Conservation (phyloP, 805 yeast species). For the Teunomyces atbi region DNA sequence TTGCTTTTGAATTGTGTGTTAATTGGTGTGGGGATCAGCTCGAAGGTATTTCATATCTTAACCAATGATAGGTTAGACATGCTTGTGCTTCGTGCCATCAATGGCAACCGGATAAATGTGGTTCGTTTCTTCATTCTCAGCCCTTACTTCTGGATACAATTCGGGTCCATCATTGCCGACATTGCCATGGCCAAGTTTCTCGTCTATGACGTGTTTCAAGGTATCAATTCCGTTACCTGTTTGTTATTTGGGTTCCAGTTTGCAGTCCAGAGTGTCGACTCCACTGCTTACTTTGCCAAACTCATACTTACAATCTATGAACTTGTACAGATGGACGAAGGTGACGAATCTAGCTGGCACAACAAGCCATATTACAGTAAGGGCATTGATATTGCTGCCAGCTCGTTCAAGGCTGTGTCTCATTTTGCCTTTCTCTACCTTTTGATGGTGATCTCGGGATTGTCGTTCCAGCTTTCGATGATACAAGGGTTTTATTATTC, state of each 20-base stretch:
- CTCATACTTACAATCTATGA: slow-evolving; percentile 57
- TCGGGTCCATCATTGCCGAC: slow-evolving; percentile 50
- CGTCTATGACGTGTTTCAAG: slow-evolving; percentile 53
- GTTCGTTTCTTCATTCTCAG: slow-evolving; percentile 35
- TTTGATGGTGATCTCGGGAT: slow-evolving; percentile 29
- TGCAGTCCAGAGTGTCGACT: slow-evolving; percentile 58
- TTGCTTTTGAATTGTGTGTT: slow-evolving; percentile 49
- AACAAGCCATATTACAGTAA: slow-evolving; percentile 59
- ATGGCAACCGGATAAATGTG: slow-evolving; percentile 10
- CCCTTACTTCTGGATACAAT: slow-evolving; percentile 45
- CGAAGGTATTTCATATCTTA: slow-evolving; percentile 78
- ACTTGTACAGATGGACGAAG: slow-evolving; percentile 33
- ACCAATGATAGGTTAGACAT: slow-evolving; percentile 52
- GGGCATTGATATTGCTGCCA: slow-evolving; percentile 51
- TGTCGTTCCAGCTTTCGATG: slow-evolving; percentile 37
- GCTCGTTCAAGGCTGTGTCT: slow-evolving; percentile 35
- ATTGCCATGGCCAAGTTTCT: slow-evolving; percentile 50
- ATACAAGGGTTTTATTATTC: slow-evolving; percentile 45
- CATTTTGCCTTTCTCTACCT: slow-evolving; percentile 33
- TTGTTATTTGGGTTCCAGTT: slow-evolving; percentile 76
- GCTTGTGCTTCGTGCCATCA: slow-evolving; percentile 27
- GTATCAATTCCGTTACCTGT: slow-evolving; percentile 52
- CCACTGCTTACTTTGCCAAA: slow-evolving; percentile 46
- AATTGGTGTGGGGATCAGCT: slow-evolving; percentile 26
- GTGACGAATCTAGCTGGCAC: slow-evolving; percentile 69